phyloP scores from a whole-genome alignment of 2,329 filamentous ascomycete species.

The Hypoxylon rubiginosum region DNA sequence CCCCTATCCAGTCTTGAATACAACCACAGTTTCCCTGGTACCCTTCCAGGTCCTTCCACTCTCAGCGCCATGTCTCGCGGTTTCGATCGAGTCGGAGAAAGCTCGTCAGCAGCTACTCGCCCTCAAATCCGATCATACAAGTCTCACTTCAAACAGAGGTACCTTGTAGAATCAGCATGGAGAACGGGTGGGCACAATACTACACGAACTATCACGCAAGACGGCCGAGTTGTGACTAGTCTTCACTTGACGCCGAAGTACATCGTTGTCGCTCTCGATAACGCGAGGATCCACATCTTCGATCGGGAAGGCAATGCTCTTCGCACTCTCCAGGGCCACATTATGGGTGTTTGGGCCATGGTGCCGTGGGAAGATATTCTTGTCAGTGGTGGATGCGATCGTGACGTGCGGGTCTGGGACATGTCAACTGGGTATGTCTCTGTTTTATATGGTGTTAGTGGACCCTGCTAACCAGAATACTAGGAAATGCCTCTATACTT shows the following conservation, averaged over 20 bases:
- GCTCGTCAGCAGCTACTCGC: constrained; percentile 57
- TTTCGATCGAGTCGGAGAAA: constrained; percentile 65
- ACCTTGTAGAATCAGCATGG: constrained; percentile 98
- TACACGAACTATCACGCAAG: constrained; percentile 90
- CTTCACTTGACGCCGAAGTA: constrained; percentile 94
- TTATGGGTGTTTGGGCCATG: constrained; percentile 99
- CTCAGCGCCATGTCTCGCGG: constrained; percentile 62
- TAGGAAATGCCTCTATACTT: constrained; percentile 81
- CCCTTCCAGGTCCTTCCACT: constrained; percentile 53
- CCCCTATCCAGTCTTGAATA: constrained; percentile 53
- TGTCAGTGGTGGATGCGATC: constrained; percentile 95
- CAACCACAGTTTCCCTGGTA: constrained; percentile 62
- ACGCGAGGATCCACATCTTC: constrained; percentile 98
- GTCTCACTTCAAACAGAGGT: constrained; percentile 97
- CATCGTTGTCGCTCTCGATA: constrained; percentile 97
- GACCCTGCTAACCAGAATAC: constrained; percentile 47
- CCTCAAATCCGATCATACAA: constrained; percentile 86
- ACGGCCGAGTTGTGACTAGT: constrained; percentile 96
- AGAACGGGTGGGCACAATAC: constrained; percentile 88
- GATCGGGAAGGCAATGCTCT: constrained; percentile 90
- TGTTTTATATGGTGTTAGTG: neutral
- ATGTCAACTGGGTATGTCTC: constrained; percentile 86
- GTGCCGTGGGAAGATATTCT: constrained; percentile 96
- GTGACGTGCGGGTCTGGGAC: constrained; percentile 97
- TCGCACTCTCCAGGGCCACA: constrained; percentile 91